These are phyloP conservation scores for Hanseniaspora hatyaiensis DNA, from an alignment of 805 yeast genomes.

Conservation along the genomic window DNA sequence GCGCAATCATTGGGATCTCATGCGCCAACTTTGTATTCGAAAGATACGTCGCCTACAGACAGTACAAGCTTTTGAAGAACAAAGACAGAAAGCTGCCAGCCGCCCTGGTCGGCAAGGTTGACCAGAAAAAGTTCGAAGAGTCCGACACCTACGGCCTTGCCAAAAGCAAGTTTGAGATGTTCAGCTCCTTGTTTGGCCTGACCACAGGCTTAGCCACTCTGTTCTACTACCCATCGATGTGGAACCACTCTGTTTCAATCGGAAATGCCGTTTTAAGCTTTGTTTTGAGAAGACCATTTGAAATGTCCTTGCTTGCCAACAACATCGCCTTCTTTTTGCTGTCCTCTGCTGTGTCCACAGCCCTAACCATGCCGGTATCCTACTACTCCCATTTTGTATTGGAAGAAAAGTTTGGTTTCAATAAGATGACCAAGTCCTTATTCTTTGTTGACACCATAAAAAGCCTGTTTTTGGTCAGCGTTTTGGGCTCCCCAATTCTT, in stretches of 20 bases:
- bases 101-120: conserved; percentile 55
- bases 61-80: conserved; percentile 46
- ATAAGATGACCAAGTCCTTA: conserved; percentile 61
- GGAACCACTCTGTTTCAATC: conserved; percentile 40
- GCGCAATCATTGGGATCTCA: conserved; percentile 59
- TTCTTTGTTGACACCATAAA: conserved; percentile 70
- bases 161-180: conserved; percentile 57
- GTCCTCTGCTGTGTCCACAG: conserved; percentile 29
- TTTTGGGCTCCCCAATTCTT: conserved; percentile 60
- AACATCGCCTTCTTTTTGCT: conserved; percentile 53
- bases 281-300: conserved; percentile 24
- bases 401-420: conserved; percentile 88
- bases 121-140: conserved; percentile 60
- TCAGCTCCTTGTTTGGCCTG: conserved; percentile 38
- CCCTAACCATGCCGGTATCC: conserved; percentile 54
- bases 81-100: conserved; percentile 50
- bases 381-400: conserved; percentile 74
- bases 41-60: conserved; percentile 62
- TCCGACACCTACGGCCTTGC: conserved; percentile 71
- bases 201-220: conserved; percentile 40
- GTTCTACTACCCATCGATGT: conserved; percentile 51
- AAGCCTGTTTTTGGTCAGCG: conserved; percentile 39
- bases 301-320: conserved; percentile 40
- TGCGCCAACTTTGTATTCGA: conserved; percentile 67
- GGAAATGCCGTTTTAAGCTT: conserved; percentile 25